Evolutionary conservation across 2,329 filamentous ascomycete genomes (phyloP), one percentile per base, ranked within the genome.

Genomic region (Clonostachys chloroleuca): DNA sequence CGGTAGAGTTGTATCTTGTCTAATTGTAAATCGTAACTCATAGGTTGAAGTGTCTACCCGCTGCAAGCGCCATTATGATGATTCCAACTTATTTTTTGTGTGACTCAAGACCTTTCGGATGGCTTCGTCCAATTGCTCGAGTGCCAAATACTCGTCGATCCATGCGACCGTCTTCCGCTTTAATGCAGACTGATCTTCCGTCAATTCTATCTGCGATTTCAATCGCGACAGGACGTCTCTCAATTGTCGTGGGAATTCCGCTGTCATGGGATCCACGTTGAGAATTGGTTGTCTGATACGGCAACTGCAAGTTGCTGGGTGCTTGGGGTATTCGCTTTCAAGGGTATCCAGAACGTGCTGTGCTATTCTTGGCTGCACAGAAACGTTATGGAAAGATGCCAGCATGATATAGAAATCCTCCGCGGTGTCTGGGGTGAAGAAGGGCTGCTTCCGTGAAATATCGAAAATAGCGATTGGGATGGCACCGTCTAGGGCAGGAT

Each of bases 381-480:
- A 77, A 33, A 91, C 72, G 39, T 80, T 70, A 17, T 75, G 72
- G 64, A 95, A 96, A 6, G 75, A 71, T 3, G 81, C 74, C 53
- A 95, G 87, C 69, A 95, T 79, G 58, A 87, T 73, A 66, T 94
- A 97, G 67, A 96, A 96, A 18, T 78, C 70, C 57, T 86, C 83
- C 4, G 83, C 89, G 7, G 90, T 75, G 1, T 73, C 70, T 2
- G 83, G 67, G 50, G 79, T 80, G 62, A 85, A 83, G 54, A 87
- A 83, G 45, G 87, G 80, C 57, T 96, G 85, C 63, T 87, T 89
- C 70, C 84, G 83, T 6, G 91, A 86, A 18, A 89, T 83, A 59
- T 96, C 90, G 60, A 96, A 96, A 43, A 99, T 89, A 37, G 92
- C 91, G 47, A 91, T 80, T 3, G 94, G 92, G 55, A 99, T 96